A percentile compares a stretch with the other conserved stretches of the same genome.
Conservation (phyloP, 306 rosid genomes). For the Coriaria nepalensis region DNA sequence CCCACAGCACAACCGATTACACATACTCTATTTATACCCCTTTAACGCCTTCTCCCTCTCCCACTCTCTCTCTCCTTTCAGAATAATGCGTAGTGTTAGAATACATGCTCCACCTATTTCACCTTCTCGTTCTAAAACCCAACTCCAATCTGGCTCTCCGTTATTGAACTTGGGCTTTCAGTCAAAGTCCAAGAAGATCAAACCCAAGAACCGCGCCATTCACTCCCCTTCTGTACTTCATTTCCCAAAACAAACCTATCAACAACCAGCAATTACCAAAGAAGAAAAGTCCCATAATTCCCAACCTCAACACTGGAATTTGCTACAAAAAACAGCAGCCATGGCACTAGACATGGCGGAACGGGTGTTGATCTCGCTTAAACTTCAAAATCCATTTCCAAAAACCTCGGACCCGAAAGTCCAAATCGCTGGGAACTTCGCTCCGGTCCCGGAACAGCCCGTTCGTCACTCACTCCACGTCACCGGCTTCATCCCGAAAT, state of each 20-base stretch:
- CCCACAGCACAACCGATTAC: no score
- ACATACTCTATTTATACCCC: no score
- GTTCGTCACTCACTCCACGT: conserved; percentile 1
- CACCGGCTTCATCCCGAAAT: no score
- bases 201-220: no score
- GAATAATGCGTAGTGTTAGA: no score
- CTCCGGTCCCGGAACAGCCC: conserved; percentile 7
- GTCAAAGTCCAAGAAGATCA: neutral
- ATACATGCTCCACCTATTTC: no score
- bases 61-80: no score
- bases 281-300: neutral
- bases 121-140: no score
- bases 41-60: no score
- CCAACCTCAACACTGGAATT: conserved; percentile 5
- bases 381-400: neutral
- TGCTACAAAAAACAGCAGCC: conserved; percentile 3
- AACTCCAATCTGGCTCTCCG: no score
- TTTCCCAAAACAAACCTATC: neutral
- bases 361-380: neutral
- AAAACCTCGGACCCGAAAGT: conserved; percentile 4
- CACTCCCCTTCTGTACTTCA: neutral
- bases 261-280: neutral
- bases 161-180: neutral
- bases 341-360: conserved; percentile 3
- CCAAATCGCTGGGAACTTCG: conserved; percentile 8